These are phyloP conservation scores for Pythium vanterpoolii DNA, from an alignment of 352 stramenopile genomes.

Conservation along the genomic window DNA sequence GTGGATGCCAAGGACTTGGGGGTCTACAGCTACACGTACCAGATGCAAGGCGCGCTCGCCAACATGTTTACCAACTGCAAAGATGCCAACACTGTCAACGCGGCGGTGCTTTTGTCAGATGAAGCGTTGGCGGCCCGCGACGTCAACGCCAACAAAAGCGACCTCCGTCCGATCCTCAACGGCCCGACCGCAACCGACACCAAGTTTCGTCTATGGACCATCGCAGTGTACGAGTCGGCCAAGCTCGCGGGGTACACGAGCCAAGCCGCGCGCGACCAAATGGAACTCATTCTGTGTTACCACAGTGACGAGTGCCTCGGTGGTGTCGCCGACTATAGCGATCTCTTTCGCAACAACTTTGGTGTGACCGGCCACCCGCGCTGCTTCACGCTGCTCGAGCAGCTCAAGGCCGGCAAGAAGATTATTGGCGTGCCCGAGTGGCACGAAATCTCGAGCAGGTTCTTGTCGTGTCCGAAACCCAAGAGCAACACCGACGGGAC, in stretches of 20 bases:
- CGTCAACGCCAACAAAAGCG: background rate
- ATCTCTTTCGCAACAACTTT: slow-evolving; percentile 46
- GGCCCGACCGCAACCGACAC: slow-evolving; percentile 23
- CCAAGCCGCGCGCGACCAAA: slow-evolving; percentile 35
- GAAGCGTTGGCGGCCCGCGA: background rate
- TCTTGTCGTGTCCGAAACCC: slow-evolving; percentile 13
- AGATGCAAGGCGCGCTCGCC: slow-evolving; percentile 35
- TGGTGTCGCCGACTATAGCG: slow-evolving; percentile 39
- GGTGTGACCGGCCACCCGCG: slow-evolving; percentile 40
- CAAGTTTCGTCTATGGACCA: slow-evolving; percentile 37
- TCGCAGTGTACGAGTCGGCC: slow-evolving; percentile 46
- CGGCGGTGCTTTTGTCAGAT: slow-evolving; percentile 10
- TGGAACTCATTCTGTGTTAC: slow-evolving; percentile 51
- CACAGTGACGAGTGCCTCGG: slow-evolving; percentile 52
- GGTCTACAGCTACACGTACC: slow-evolving; percentile 62
- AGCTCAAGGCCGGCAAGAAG: no score
- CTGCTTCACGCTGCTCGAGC: slow-evolving; percentile 49
- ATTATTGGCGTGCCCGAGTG: no score
- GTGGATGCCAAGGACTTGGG: slow-evolving; percentile 49
- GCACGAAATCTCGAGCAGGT: slow-evolving; percentile 26
- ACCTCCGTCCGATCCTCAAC: slow-evolving; percentile 17
- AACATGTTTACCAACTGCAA: slow-evolving; percentile 54
- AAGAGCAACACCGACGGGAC: background rate
- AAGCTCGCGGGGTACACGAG: slow-evolving; percentile 41
- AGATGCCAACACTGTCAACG: slow-evolving; percentile 27